Conservation (phyloP, 805 yeast species). For the Metschnikowia matae region DNA sequence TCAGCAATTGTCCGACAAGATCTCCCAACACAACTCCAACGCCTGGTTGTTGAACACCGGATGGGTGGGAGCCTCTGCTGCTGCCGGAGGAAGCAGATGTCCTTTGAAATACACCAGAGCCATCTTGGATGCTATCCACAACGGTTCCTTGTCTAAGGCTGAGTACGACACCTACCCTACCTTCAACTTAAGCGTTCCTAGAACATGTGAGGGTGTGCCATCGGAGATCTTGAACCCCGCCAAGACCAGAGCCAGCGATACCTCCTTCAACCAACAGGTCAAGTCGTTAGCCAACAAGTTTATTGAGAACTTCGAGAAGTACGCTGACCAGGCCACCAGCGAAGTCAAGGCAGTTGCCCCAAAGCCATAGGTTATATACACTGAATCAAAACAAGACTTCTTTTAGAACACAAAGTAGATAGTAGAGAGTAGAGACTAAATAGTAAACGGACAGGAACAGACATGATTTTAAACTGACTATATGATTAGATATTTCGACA, state of each 20-base stretch:
- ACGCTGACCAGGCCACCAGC: conserved; percentile 72
- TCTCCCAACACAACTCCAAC: conserved; percentile 77
- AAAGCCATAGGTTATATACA: conserved; percentile 23
- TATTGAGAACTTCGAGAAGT: conserved; percentile 80
- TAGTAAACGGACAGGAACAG: too few species aligned
- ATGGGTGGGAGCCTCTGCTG: conserved; percentile 93
- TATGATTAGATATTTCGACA: too few species aligned
- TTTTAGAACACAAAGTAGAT: too few species aligned
- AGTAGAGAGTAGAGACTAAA: background rate
- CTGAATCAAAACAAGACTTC: too few species aligned
- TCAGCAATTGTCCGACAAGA: conserved; percentile 90
- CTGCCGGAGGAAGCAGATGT: conserved; percentile 95
- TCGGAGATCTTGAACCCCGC: conserved; percentile 81
- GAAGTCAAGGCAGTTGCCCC: conserved; percentile 97
- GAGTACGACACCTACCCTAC: conserved; percentile 82
- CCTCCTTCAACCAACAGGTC: conserved; percentile 36
- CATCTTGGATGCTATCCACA: conserved; percentile 88
- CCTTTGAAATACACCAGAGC: conserved; percentile 97
- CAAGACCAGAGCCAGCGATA: conserved; percentile 47
- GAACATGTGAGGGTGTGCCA: conserved; percentile 77
- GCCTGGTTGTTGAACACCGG: conserved; percentile 99
- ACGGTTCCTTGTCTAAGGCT: conserved; percentile 77
- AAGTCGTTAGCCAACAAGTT: conserved; percentile 71
- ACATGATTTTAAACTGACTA: background rate
- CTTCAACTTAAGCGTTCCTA: conserved; percentile 87